Evolutionary conservation across 208 protist species (phyloP).

Genomic region (Angomonas ambiguus): DNA sequence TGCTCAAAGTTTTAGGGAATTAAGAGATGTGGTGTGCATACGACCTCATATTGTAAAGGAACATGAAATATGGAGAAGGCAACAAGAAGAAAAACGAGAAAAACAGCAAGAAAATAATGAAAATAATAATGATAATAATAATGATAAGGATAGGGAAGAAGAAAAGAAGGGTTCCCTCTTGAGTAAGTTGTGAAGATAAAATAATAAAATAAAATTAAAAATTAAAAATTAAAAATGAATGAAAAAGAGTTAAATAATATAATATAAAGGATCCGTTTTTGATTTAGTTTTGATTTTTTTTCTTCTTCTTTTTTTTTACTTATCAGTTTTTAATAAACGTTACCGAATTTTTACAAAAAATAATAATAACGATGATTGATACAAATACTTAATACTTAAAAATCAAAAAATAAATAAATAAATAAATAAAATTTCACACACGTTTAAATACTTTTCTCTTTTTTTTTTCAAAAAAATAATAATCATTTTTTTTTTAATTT

Average conservation of each 20-base stretch:
- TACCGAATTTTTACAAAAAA: neutral
- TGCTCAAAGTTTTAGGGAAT: constrained; percentile 68
- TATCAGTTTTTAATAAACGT: neutral
- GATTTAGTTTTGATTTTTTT: constrained; percentile 7
- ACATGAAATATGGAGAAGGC: constrained; percentile 42
- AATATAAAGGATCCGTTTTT: no score
- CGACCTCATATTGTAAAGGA: constrained; percentile 16
- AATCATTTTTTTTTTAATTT: constrained; percentile 1
- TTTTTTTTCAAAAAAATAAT: neutral
- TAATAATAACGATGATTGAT: neutral
- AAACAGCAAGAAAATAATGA: neutral
- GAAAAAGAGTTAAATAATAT: neutral
- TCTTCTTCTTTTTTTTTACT: constrained; percentile 6
- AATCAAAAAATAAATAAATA: constrained; percentile 4
- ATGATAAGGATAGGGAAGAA: constrained; percentile 5
- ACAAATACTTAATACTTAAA: neutral
- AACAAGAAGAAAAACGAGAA: neutral
- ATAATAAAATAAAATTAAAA: neutral
- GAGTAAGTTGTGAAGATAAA: neutral
- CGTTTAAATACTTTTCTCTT: neutral
- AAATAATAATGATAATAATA: constrained; percentile 4
- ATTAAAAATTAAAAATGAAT: neutral
- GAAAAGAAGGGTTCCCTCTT: neutral
- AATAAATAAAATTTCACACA: neutral
- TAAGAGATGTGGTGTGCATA: constrained; percentile 75